Conservation (phyloP, 257 asterid genomes). For the Sherardia arvensis region DNA sequence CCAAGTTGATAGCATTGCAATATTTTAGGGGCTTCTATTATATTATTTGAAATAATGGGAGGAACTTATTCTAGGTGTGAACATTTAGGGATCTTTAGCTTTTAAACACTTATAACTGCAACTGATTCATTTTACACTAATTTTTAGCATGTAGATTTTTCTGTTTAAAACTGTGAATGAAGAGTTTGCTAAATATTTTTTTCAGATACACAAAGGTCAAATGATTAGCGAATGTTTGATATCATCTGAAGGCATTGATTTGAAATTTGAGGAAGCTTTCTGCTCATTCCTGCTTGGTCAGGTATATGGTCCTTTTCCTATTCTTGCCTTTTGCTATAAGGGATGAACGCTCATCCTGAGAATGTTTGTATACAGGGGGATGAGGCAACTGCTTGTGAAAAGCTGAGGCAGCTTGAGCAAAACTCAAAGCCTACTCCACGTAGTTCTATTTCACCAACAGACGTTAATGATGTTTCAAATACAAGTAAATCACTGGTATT, state of each 20-base stretch:
- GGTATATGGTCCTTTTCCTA: conserved; percentile 36
- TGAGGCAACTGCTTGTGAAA: conserved; percentile 72
- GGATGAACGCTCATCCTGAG: neutral
- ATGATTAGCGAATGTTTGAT: conserved; percentile 72
- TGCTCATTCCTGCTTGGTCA: conserved; percentile 94
- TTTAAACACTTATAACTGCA: neutral
- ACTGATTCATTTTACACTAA: neutral
- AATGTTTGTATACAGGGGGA: conserved; percentile 50
- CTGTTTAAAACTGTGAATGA: conserved; percentile 12
- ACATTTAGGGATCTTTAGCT: neutral
- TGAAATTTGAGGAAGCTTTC: conserved; percentile 90
- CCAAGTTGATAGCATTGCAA: neutral
- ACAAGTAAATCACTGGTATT: conserved; percentile 65
- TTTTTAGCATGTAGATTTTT: neutral
- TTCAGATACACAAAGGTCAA: conserved; percentile 74
- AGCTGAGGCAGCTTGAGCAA: conserved; percentile 55
- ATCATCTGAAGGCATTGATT: conserved; percentile 82
- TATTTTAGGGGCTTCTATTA: neutral
- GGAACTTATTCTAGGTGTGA: neutral
- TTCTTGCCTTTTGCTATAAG: neutral
- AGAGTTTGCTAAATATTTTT: conserved; percentile 12
- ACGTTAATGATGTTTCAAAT: conserved; percentile 42
- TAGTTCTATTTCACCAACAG: conserved; percentile 45
- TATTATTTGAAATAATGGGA: neutral
- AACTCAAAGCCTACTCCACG: conserved; percentile 42